A percentile compares a stretch with the other conserved stretches of the same genome.
Conservation (phyloP, 2,329 filamentous ascomycete genomes). For the Ceratocystis huliohia region DNA sequence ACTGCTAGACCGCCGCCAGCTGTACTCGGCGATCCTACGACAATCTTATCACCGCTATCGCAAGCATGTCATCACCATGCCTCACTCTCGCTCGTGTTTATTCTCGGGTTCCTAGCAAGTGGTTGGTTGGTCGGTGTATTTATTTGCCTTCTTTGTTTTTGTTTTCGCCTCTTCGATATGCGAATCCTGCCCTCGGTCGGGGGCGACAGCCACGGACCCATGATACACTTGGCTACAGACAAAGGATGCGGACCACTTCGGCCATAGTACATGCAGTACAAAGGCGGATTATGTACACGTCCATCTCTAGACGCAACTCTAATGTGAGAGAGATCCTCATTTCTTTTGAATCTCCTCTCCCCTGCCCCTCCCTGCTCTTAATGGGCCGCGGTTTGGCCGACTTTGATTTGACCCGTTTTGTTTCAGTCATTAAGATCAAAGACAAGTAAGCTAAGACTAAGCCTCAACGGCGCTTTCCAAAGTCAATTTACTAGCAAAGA, state of each 20-base stretch:
- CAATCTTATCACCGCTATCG: neutral
- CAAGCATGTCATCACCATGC: neutral
- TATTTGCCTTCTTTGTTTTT: neutral
- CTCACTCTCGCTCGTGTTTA: neutral
- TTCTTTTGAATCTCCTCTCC: neutral
- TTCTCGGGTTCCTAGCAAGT: too few relatives aligned
- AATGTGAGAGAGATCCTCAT: neutral
- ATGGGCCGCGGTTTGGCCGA: conserved; percentile 6
- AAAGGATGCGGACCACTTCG: neutral
- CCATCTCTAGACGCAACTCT: neutral
- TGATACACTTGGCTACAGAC: neutral
- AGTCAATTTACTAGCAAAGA: neutral
- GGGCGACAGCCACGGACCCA: neutral
- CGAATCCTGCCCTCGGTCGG: neutral
- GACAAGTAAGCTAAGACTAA: neutral
- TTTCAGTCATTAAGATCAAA: conserved; percentile 3
- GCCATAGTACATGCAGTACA: neutral
- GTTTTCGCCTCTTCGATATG: neutral
- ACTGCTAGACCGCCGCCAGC: neutral
- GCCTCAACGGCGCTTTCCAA: neutral
- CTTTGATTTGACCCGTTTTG: conserved; percentile 1
- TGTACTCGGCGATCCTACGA: too few relatives aligned
- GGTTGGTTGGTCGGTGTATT: neutral
- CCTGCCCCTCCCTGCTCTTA: neutral
- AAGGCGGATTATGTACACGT: neutral